Evolutionary conservation across 768 basidiomycete genomes (phyloP), one percentile per base, ranked within the genome.

Genomic region (Podaxis sp.): DNA sequence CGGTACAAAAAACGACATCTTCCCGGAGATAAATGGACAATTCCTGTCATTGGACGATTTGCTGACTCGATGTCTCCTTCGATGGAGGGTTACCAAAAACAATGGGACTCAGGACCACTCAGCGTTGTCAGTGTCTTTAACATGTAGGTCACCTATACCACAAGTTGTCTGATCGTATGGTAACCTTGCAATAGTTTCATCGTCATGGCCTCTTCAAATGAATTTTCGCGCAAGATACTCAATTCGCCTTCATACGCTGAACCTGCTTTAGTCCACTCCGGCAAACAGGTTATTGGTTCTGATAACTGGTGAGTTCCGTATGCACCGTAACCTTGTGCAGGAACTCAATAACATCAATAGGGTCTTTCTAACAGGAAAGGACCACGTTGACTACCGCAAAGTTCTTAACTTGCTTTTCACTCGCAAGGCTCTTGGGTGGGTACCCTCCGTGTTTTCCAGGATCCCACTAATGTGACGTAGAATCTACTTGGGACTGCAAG

Each of bases 341-440:
- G 63, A 54, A 33, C 52, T 57, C 61, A 55, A 38, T 52, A 38
- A 52, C 22, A 64, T 13, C 2, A 19, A 46, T 68, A 95, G 93
- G 95, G 96, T 99, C n/a, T 99, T 99, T 80, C 81, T 99, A 46
- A 96, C 86, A 58, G 96, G 96, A 24, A 98, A 95, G 77, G 83
- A 78, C 3, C 96, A 99, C 71, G 88, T 95, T 61, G 93, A 96
- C 24, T 99, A 97, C 75, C 92, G 97, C 64, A 90, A 90, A 65
- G 88, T 90, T 48, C 78, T 99, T 52, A 98, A 98, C 74, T 79
- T 83, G 36, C 84, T 99, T 42, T 99, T 99, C 80, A 99, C 97
- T 30, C 92, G 92, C 72, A 92, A 93, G 73, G 94, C 96, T 3
- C 87, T 99, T 49, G 86, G 90, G 93, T 94, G 72, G 56, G 84